Evolutionary conservation across 1,139 yeast genomes (phyloP), one percentile per base, ranked within the genome.

Genomic region (Torulaspora pretoriensis): DNA sequence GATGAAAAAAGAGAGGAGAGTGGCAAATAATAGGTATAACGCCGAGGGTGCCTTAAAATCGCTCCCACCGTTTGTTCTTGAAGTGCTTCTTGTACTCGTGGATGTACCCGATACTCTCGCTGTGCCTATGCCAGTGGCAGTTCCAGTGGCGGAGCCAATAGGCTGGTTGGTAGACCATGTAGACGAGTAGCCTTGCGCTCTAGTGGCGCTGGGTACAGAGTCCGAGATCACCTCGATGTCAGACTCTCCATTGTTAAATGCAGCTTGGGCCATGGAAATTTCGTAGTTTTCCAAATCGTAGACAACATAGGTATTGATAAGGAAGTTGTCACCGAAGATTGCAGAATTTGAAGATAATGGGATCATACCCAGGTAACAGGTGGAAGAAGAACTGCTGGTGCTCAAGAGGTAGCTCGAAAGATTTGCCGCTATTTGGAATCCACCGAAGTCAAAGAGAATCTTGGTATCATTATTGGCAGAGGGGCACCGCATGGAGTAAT

Each of bases 271-370:
- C 46, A 88, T 48, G 0, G 83, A 80, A 24, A 88, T 70, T 57
- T 80, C 78, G 43, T 69, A 65, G 51, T 77, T 77, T 19, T 83
- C 88, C 51, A 86, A 68, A 65, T 88, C 94, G 55, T 77, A 86
- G 33, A 86, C 95, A 43, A 82, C 75, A 59, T 88, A 88, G 8
- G 86, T 88, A 45, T 76, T 71, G 50, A 87, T 74, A 54, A 88
- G 68, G 64, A 87, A 80, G 33, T 81, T 74, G 63, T 85, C 95
- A 39, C 96, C 96, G 14, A 86, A 61, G 12, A 78, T 68, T 42
- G 67, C 62, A 1, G 57, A 42, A 16, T 56, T 59, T 33, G 58
- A 65, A 22, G 60, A 60, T 23, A 65, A 56, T 17, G 59, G 51
- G 22, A 64, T 49, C 4, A 72, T 46, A 5, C 69, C 68, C 14